A percentile compares a stretch with the other conserved stretches of the same genome.
These are phyloP conservation scores for Yamadazyma diddensiae DNA, from an alignment of 1,139 yeast species.

Conservation along the genomic window DNA sequence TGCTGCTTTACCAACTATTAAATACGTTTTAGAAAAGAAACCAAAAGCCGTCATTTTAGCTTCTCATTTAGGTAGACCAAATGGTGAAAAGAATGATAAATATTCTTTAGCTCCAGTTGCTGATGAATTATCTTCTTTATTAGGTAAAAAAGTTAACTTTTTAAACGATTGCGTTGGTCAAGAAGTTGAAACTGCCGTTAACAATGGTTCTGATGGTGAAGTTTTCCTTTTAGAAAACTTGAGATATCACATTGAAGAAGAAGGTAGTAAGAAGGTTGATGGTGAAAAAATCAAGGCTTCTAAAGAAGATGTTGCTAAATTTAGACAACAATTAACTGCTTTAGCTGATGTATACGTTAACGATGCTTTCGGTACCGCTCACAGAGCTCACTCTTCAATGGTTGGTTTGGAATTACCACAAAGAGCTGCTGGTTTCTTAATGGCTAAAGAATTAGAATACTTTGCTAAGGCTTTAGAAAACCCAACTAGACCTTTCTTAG, in stretches of 20 bases:
- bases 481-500: slow-evolving; percentile 96
- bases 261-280: slow-evolving; percentile 72
- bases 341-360: slow-evolving; percentile 94
- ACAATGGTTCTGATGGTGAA: slow-evolving; percentile 66
- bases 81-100: slow-evolving; percentile 79
- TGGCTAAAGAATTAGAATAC: slow-evolving; percentile 93
- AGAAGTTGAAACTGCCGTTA: slow-evolving; percentile 76
- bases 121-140: slow-evolving; percentile 72
- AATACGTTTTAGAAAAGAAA: slow-evolving; percentile 84
- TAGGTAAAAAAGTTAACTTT: slow-evolving; percentile 69
- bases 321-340: slow-evolving; percentile 82
- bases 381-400: slow-evolving; percentile 98
- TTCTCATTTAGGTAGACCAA: slow-evolving; percentile 97
- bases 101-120: slow-evolving; percentile 92
- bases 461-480: slow-evolving; percentile 96
- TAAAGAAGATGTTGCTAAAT: slow-evolving; percentile 72
- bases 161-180: slow-evolving; percentile 85
- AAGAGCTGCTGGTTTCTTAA: slow-evolving; percentile 95
- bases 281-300: slow-evolving; percentile 91
- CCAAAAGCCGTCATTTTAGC: slow-evolving; percentile 90
- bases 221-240: slow-evolving; percentile 87
- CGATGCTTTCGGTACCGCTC: slow-evolving; percentile 98
- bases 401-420: slow-evolving; percentile 92
- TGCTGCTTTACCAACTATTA: slow-evolving; percentile 95
- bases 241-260: slow-evolving; percentile 97